phyloP scores from a whole-genome alignment of 306 rosid genomes.

The Gastrolobium villosum region DNA sequence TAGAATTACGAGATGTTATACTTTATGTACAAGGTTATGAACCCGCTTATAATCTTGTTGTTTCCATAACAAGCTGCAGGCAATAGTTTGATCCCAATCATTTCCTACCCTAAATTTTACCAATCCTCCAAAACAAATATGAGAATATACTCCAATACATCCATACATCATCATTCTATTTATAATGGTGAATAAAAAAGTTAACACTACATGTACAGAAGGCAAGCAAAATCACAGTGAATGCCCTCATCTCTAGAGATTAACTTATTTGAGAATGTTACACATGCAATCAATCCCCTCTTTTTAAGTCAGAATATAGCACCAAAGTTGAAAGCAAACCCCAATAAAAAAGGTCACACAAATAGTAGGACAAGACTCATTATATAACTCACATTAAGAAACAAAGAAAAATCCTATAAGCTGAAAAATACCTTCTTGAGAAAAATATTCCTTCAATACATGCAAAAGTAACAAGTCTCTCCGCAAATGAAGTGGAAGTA shows the following conservation, averaged over 20 bases:
- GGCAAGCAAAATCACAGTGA: conserved; percentile 88
- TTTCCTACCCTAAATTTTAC: neutral
- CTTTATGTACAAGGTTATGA: too few relatives aligned
- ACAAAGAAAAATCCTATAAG: too few relatives aligned
- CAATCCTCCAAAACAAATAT: conserved; percentile 9
- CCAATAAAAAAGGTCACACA: neutral
- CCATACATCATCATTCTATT: neutral
- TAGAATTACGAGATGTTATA: too few relatives aligned
- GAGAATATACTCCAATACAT: neutral
- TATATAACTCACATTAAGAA: too few relatives aligned
- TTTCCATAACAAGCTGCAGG: too few relatives aligned
- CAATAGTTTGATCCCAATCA: neutral
- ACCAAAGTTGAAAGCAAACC: conserved; percentile 64
- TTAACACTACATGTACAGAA: conserved; percentile 65
- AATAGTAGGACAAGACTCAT: too few relatives aligned
- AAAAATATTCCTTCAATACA: too few relatives aligned
- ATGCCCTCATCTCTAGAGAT: conserved; percentile 88
- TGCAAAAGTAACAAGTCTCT: too few relatives aligned
- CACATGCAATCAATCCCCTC: conserved; percentile 78
- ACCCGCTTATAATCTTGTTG: too few relatives aligned
- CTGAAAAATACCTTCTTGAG: too few relatives aligned
- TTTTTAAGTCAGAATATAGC: conserved; percentile 86
- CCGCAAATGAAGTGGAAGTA: too few relatives aligned
- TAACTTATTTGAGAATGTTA: conserved; percentile 81
- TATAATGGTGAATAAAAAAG: conserved; percentile 11